These are phyloP conservation scores for Diaporthe nobilis DNA, from an alignment of 2,329 filamentous ascomycete genomes.

Conservation along the genomic window DNA sequence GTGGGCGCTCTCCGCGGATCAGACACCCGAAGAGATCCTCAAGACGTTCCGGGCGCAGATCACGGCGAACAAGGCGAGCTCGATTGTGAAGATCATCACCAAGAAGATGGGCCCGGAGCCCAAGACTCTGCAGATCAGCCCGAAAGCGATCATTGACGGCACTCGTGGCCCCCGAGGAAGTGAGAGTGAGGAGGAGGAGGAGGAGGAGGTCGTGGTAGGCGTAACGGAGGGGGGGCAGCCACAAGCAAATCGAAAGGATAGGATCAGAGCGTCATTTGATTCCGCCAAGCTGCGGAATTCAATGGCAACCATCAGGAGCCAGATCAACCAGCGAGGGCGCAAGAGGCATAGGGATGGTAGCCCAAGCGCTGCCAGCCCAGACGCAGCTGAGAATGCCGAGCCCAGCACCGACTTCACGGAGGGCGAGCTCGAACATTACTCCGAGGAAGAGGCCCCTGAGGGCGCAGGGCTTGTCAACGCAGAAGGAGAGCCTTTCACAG, in stretches of 20 bases:
- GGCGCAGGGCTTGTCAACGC: neutral
- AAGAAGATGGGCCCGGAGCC: constrained; percentile 37
- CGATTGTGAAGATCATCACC: constrained; percentile 8
- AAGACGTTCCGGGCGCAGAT: constrained; percentile 32
- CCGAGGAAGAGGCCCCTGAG: constrained; percentile 15
- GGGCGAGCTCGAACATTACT: constrained; percentile 26
- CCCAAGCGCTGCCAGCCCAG: constrained; percentile 1
- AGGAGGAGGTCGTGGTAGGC: neutral
- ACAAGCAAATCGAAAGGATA: neutral
- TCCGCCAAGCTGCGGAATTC: constrained; percentile 17
- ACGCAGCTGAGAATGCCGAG: constrained; percentile 5
- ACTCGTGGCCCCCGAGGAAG: neutral
- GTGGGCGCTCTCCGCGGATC: constrained; percentile 16
- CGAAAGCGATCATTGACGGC: constrained; percentile 25
- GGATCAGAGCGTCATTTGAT: constrained; percentile 7
- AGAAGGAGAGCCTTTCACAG: constrained; percentile 6
- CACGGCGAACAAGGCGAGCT: constrained; percentile 5
- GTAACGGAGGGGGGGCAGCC: neutral
- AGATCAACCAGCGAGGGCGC: constrained; percentile 20
- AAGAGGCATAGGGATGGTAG: constrained; percentile 18
- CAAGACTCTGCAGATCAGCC: constrained; percentile 22
- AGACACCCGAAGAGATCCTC: constrained; percentile 32
- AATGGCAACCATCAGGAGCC: constrained; percentile 4
- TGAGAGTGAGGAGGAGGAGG: constrained; percentile 9
- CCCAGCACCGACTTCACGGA: neutral